Conservation (phyloP, 768 basidiomycete species). For the Pulveroboletus sp. region DNA sequence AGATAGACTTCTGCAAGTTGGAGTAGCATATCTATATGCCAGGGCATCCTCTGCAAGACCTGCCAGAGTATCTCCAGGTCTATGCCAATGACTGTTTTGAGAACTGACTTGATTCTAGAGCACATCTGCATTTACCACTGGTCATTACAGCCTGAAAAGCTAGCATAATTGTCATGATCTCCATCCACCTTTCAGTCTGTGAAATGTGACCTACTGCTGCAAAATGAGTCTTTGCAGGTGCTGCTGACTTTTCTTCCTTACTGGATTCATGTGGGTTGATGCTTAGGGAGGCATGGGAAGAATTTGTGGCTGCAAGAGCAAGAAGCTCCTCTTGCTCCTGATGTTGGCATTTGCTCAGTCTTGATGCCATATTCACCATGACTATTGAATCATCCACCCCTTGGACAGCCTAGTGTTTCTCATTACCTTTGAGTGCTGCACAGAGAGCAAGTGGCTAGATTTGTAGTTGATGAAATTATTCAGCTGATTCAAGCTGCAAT, state of each 20-base stretch:
- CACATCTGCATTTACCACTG: constrained; percentile 53
- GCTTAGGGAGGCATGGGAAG: constrained; percentile 4
- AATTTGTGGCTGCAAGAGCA: constrained; percentile 38
- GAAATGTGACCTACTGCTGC: constrained; percentile 37
- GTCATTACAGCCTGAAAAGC: constrained; percentile 63
- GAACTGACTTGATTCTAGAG: neutral
- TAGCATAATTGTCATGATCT: constrained; percentile 26
- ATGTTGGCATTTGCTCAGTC: constrained; percentile 82
- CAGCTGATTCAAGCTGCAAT: too few species aligned
- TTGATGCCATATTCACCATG: constrained; percentile 51
- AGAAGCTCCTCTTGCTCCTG: constrained; percentile 78
- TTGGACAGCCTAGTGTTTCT: neutral
- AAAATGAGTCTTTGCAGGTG: constrained; percentile 32
- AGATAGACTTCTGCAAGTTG: constrained; percentile 29
- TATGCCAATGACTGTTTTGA: constrained; percentile 24
- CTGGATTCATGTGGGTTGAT: constrained; percentile 24
- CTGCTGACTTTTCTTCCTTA: constrained; percentile 39
- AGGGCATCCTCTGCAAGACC: constrained; percentile 72
- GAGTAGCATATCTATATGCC: constrained; percentile 84
- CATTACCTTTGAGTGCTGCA: neutral
- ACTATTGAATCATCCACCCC: constrained; percentile 2
- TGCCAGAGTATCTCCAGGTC: constrained; percentile 78
- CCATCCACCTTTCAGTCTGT: constrained; percentile 1
- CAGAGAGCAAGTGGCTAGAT: neutral
- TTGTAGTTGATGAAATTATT: constrained; percentile 6